A percentile compares a stretch with the other conserved stretches of the same genome.
Conservation (phyloP, 331 rosid species). For the Saraca asoca region DNA sequence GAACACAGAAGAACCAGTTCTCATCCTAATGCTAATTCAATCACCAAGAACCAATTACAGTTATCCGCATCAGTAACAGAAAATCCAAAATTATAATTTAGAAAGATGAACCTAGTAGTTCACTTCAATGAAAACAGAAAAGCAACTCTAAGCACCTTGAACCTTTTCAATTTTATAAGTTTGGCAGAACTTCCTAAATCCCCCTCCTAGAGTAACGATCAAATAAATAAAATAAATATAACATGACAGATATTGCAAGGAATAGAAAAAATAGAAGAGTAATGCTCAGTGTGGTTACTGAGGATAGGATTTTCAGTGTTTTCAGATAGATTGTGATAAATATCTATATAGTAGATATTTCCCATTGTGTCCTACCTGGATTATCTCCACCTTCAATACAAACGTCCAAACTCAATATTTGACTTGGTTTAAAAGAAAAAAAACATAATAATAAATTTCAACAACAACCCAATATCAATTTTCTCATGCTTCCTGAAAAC, state of each 20-base stretch:
- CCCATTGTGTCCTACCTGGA: conserved; percentile 8
- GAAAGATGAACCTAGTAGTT: conserved; percentile 14
- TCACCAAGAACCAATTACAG: conserved; percentile 13
- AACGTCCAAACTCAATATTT: neutral
- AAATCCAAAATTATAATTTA: conserved; percentile 11
- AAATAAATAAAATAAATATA: conserved; percentile 18
- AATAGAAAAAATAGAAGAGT: neutral
- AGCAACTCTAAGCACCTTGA: conserved; percentile 13
- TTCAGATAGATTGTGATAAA: conserved; percentile 21
- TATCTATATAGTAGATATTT: neutral
- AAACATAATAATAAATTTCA: conserved; percentile 18
- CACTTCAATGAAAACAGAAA: conserved; percentile 15
- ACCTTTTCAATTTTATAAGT: neutral
- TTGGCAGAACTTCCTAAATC: conserved; percentile 1
- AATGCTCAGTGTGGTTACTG: neutral
- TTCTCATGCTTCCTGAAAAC: conserved; percentile 3
- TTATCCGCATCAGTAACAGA: neutral
- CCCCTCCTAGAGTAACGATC: conserved; percentile 8
- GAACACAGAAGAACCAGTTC: conserved; percentile 29
- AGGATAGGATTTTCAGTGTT: conserved; percentile 16
- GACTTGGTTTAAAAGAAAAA: conserved; percentile 11
- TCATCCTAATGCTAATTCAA: conserved; percentile 12
- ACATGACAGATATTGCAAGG: neutral
- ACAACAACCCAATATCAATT: conserved; percentile 12
- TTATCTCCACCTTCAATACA: conserved; percentile 1